phyloP scores from a whole-genome alignment of 495 filamentous ascomycete species.

The Corynascus novoguineensis region DNA sequence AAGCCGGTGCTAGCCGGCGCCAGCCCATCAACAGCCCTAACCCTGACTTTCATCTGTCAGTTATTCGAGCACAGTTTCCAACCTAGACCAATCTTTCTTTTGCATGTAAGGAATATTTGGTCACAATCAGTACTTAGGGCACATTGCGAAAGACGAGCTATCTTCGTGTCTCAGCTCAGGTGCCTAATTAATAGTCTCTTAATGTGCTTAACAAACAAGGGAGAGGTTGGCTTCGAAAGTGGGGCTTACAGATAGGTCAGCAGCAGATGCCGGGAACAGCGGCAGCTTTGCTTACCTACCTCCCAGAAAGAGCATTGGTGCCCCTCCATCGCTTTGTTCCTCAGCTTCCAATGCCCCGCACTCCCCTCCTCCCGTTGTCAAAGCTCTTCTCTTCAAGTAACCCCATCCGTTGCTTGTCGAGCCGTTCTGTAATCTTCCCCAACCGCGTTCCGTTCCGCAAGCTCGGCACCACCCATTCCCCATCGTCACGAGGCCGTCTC shows the following conservation, averaged over 20 bases:
- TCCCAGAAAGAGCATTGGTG: neutral
- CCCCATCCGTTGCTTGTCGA: slow-evolving; percentile 1
- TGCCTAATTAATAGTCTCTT: too few species aligned
- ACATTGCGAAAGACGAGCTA: too few species aligned
- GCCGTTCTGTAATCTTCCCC: neutral
- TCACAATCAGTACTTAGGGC: too few species aligned
- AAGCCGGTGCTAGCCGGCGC: neutral
- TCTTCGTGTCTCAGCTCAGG: too few species aligned
- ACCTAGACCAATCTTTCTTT: too few species aligned
- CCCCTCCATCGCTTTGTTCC: neutral
- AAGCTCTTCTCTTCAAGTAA: slow-evolving; percentile 9
- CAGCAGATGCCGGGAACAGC: neutral
- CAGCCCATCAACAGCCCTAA: neutral
- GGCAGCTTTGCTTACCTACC: neutral
- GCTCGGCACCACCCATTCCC: neutral
- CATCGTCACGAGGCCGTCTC: neutral
- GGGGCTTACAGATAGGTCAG: neutral
- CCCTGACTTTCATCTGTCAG: neutral
- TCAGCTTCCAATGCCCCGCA: slow-evolving; percentile 19
- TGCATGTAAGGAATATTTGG: too few species aligned
- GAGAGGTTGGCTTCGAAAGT: neutral
- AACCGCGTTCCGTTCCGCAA: neutral
- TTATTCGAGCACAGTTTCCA: neutral
- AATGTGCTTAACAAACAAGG: too few species aligned
- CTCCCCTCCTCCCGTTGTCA: slow-evolving; percentile 5